Percentiles rank a stretch among this genome's conserved stretches.
Evolutionary conservation across 257 asterid species (phyloP).

Genomic region (Salvia hispanica): DNA sequence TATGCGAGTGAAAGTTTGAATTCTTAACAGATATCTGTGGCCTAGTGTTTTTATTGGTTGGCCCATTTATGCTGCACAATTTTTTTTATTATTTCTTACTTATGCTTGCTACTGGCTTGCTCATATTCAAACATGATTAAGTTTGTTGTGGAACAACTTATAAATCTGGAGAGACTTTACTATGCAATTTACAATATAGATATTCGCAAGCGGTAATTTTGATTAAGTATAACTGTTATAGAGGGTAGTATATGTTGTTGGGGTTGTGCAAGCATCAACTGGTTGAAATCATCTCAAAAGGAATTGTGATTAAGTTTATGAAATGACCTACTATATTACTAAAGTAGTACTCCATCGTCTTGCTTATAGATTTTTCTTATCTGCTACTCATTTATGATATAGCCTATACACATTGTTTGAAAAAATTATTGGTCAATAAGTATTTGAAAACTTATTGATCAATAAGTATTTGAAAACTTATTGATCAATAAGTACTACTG

Average conservation of each 20-base stretch:
- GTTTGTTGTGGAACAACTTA: background rate
- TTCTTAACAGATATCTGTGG: background rate
- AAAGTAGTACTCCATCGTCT: background rate
- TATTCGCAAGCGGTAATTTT: background rate
- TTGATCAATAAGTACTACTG: background rate
- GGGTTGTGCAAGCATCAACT: background rate
- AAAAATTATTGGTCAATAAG: background rate
- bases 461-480: no score
- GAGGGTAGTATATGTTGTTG: background rate
- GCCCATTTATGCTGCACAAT: background rate
- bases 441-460: background rate
- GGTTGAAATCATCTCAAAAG: background rate
- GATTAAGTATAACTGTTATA: background rate
- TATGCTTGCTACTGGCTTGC: background rate
- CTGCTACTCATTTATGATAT: no score
- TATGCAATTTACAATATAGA: background rate
- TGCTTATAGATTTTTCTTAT: background rate
- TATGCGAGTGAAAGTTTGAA: no score
- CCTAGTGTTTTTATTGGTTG: background rate
- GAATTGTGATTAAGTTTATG: background rate
- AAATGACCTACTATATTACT: no score
- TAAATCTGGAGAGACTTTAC: background rate
- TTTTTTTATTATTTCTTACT: background rate
- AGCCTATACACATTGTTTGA: background rate
- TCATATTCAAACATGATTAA: background rate